Percentiles rank a stretch among this genome's conserved stretches.
Conservation (phyloP, 1,284 basidiomycete genomes). For the Cutaneotrichosporon sp. region DNA sequence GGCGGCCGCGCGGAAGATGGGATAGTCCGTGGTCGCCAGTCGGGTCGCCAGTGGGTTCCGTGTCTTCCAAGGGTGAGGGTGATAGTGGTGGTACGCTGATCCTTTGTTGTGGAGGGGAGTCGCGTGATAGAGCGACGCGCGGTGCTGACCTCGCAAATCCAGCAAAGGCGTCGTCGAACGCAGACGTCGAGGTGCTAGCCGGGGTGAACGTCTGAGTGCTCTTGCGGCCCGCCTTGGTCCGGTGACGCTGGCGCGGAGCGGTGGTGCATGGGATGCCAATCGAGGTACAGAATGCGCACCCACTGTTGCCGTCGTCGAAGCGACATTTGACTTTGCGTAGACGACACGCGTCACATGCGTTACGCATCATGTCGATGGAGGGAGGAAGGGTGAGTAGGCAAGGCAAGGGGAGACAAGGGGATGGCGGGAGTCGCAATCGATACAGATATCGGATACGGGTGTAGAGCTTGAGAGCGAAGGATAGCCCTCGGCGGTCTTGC, state of each 20-base stretch:
- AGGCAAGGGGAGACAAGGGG: neutral
- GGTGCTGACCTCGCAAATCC: neutral
- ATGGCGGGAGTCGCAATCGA: neutral
- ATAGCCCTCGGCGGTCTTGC: neutral
- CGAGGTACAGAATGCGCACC: conserved; percentile 16
- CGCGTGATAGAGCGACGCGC: neutral
- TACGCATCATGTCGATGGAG: neutral
- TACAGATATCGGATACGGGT: neutral
- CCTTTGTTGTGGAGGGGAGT: neutral
- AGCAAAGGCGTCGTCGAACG: neutral
- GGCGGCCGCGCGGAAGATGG: neutral
- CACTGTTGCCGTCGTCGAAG: neutral
- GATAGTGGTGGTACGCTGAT: neutral
- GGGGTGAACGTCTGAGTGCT: neutral
- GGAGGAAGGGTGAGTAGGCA: neutral
- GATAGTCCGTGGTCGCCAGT: neutral
- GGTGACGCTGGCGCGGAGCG: conserved; percentile 11
- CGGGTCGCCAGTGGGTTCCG: neutral
- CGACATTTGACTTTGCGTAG: conserved; percentile 19
- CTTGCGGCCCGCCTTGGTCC: conserved; percentile 11
- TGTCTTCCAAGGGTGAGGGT: neutral
- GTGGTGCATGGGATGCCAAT: conserved; percentile 16
- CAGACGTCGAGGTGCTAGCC: neutral
- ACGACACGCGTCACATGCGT: conserved; percentile 18
- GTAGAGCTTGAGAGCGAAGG: neutral